Evolutionary conservation across 2,329 filamentous ascomycete species (phyloP), one percentile per base, ranked within the genome.

Genomic region (Pyrenochaeta sp.): DNA sequence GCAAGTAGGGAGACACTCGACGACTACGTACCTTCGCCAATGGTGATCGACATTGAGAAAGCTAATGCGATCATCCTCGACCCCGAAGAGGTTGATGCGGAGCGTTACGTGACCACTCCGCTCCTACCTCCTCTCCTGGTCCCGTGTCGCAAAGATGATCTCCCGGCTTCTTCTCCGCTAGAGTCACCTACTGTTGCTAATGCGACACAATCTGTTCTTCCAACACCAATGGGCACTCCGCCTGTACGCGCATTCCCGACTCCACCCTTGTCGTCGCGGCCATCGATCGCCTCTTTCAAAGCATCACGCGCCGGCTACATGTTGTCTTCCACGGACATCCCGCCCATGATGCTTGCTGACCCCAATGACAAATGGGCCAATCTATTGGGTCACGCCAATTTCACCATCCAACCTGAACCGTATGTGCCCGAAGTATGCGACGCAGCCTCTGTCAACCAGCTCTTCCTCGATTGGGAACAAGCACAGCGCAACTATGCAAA

Each of bases 331-430:
- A 67, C 74, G 3, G 81, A 84, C 18, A 82, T 88, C 11, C 82
- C 85, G 3, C 80, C 82, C 4, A 83, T 91, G 51, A 75, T 86
- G 40, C 75, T 84, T n/a, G 66, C 69, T 21, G 90, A 96, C 63
- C 84, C 86, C 5, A 79, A 85, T 35, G 90, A 96, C 66, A 84
- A 87, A 55, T 96, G 93, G 93, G 87, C 89, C 1, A 83, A 87
- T 63, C 85, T 84, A 43, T 82, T 97, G 10, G 93, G 93, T 19
- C 92, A 97, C 67, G 92, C 92, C 53, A 96, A 97, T 74, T 96
- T 95, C 69, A 92, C 83, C 60, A 95, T 97, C 58, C 76, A 83
- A 15, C 92, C 92, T 0, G 83, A 86, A 66, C 93, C 92, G 0
- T 96, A 96, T 63, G 72, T 82, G 7, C 87, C 90, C 0, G 80